These are phyloP conservation scores for Hibiscus mutabilis DNA, from an alignment of 345 rosid genomes.

Conservation along the genomic window DNA sequence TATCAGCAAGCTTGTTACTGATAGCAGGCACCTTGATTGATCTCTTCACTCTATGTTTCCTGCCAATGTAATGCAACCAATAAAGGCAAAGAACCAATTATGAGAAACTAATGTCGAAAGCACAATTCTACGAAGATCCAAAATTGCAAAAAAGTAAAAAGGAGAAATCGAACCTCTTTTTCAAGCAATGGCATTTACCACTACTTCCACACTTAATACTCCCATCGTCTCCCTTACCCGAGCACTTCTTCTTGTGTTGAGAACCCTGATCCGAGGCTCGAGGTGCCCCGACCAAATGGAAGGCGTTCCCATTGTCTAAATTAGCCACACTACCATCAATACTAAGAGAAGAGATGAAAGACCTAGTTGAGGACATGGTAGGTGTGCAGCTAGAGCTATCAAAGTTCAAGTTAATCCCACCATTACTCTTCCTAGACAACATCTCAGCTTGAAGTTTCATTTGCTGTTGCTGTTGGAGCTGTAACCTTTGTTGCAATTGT, in stretches of 20 bases:
- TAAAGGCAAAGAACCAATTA: background rate
- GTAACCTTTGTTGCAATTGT: slow-evolving; percentile 43
- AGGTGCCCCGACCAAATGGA: slow-evolving; percentile 49
- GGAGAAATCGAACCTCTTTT: slow-evolving; percentile 48
- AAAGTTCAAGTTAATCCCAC: slow-evolving; percentile 59
- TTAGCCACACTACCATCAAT: slow-evolving; percentile 69
- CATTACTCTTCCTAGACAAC: slow-evolving; percentile 54
- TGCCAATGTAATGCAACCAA: slow-evolving; percentile 23
- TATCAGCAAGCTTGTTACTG: slow-evolving; percentile 77
- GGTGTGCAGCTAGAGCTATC: slow-evolving; percentile 78
- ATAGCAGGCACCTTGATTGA: slow-evolving; percentile 78
- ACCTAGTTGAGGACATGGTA: slow-evolving; percentile 63
- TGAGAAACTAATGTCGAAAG: background rate
- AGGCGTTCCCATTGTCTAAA: slow-evolving; percentile 43
- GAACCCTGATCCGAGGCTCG: slow-evolving; percentile 61
- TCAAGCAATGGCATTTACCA: slow-evolving; percentile 69
- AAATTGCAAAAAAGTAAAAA: background rate
- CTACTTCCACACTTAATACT: slow-evolving; percentile 60
- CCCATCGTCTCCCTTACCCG: slow-evolving; percentile 62
- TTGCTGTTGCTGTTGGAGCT: slow-evolving; percentile 43
- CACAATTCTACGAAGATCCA: background rate
- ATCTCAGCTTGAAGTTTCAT: slow-evolving; percentile 72
- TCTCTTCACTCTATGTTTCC: slow-evolving; percentile 70
- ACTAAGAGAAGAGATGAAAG: slow-evolving; percentile 72
- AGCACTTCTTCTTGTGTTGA: slow-evolving; percentile 63